These are phyloP conservation scores for Peribolospora baueri DNA, from an alignment of 768 basidiomycete species.

Conservation along the genomic window DNA sequence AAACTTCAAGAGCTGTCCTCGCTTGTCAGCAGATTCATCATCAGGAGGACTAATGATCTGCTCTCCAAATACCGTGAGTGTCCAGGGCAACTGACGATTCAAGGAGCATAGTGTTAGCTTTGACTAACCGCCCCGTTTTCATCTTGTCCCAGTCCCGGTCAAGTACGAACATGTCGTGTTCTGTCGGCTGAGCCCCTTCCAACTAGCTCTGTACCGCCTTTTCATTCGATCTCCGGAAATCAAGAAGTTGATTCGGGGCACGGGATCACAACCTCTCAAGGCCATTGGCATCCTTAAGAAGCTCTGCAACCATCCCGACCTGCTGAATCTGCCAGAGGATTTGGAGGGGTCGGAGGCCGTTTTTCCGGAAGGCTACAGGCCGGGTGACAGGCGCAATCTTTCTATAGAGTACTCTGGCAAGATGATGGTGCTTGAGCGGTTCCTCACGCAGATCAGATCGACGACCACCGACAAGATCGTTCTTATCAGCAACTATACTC, in stretches of 20 bases:
- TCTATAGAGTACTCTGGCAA: slow-evolving; percentile 11
- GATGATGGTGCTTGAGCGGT: slow-evolving; percentile 15
- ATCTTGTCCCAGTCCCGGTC: slow-evolving; percentile 48
- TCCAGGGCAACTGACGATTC: slow-evolving; percentile 32
- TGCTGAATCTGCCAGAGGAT: slow-evolving; percentile 26
- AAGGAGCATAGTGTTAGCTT: slow-evolving; percentile 32
- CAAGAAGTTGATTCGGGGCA: slow-evolving; percentile 43
- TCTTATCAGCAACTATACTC: slow-evolving; percentile 82
- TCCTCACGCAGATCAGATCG: slow-evolving; percentile 37
- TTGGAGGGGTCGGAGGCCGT: slow-evolving; percentile 16
- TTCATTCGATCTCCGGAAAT: slow-evolving; percentile 52
- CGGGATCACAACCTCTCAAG: slow-evolving; percentile 48
- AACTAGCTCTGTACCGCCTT: slow-evolving; percentile 52
- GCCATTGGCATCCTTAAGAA: slow-evolving; percentile 66
- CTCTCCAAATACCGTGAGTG: slow-evolving; percentile 71
- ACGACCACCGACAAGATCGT: slow-evolving; percentile 83
- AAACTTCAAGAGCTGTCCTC: slow-evolving; percentile 42
- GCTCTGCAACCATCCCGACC: slow-evolving; percentile 75
- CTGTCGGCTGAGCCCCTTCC: slow-evolving; percentile 56
- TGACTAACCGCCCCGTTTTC: not conserved
- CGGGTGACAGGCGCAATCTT: slow-evolving; percentile 7
- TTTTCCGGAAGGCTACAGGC: slow-evolving; percentile 13
- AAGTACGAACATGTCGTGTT: slow-evolving; percentile 98
- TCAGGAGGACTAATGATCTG: slow-evolving; percentile 67
- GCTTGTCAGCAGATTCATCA: slow-evolving; percentile 34